Percentiles rank a stretch among this genome's conserved stretches.
These are phyloP conservation scores for Venturia aucupariae DNA, from an alignment of 2,329 filamentous ascomycete species.

Conservation along the genomic window DNA sequence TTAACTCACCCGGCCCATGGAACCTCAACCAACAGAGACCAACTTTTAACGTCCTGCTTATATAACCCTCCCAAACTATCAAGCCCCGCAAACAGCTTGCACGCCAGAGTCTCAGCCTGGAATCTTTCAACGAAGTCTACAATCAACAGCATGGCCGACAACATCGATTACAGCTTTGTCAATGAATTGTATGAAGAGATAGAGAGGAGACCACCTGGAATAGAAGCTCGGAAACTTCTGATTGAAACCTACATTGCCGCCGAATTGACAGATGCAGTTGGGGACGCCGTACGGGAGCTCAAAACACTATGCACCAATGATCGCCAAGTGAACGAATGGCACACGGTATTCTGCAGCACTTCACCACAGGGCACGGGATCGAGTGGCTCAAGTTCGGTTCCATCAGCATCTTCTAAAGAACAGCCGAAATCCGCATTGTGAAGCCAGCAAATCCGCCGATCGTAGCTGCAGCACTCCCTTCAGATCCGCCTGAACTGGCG, in stretches of 20 bases:
- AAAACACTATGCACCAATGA: neutral
- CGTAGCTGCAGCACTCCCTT: neutral
- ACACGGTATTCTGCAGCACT: constrained; percentile 17
- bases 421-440: neutral
- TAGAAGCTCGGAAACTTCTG: constrained; percentile 13
- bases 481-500: neutral
- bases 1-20: neutral
- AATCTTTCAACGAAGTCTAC: neutral
- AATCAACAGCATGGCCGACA: constrained; percentile 14
- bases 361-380: constrained; percentile 12
- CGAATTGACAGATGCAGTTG: constrained; percentile 6
- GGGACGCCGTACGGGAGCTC: constrained; percentile 3
- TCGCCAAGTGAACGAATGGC: constrained; percentile 17
- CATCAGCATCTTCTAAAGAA: neutral
- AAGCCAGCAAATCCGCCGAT: neutral
- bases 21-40: neutral
- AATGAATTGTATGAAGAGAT: constrained; percentile 25
- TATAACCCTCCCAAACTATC: neutral
- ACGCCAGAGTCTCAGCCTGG: neutral
- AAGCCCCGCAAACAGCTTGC: neutral
- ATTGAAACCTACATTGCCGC: constrained; percentile 10
- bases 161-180: constrained; percentile 26
- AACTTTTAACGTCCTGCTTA: neutral
- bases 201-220: constrained; percentile 10
- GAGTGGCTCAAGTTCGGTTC: neutral